Evolutionary conservation across 2,329 filamentous ascomycete genomes (phyloP).

Genomic region (Fusarium oxysporum): DNA sequence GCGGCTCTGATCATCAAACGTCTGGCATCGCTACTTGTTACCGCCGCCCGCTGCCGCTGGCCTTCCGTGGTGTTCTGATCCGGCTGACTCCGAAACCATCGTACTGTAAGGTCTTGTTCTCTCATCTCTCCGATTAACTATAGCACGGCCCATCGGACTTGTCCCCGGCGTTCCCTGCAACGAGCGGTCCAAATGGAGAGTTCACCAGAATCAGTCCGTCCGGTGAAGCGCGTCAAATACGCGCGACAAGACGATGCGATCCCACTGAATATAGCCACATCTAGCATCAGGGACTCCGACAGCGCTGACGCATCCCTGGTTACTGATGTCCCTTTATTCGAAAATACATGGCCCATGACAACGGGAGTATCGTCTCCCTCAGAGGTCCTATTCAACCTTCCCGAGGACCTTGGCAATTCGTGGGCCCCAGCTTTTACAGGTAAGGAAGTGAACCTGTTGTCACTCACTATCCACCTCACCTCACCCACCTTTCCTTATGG

Average conservation of each 20-base stretch:
- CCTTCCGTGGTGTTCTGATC: conserved; percentile 30
- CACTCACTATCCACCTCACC: conserved; percentile 5
- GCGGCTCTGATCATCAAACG: conserved; percentile 33
- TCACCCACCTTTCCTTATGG: not conserved
- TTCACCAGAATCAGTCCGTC: conserved; percentile 42
- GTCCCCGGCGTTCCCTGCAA: conserved; percentile 23
- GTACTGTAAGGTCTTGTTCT: conserved; percentile 35
- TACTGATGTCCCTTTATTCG: conserved; percentile 34
- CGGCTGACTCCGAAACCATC: conserved; percentile 41
- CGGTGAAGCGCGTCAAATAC: conserved; percentile 47
- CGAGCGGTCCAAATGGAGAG: conserved; percentile 42
- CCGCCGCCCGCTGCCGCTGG: conserved; percentile 20
- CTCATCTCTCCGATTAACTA: conserved; percentile 37
- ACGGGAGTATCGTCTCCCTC: conserved; percentile 38
- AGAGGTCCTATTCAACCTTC: conserved; percentile 34
- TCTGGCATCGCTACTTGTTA: conserved; percentile 30
- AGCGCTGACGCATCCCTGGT: conserved; percentile 22
- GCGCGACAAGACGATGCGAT: conserved; percentile 32
- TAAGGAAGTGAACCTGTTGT: conserved; percentile 37
- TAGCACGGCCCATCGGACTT: conserved; percentile 33
- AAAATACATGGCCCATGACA: conserved; percentile 33
- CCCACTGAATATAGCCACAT: conserved; percentile 27
- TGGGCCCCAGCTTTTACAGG: conserved; percentile 39
- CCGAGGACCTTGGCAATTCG: conserved; percentile 32
- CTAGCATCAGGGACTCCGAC: conserved; percentile 21